Evolutionary conservation across 2,329 filamentous ascomycete genomes (phyloP).

Genomic region (Ascochyta lentis): DNA sequence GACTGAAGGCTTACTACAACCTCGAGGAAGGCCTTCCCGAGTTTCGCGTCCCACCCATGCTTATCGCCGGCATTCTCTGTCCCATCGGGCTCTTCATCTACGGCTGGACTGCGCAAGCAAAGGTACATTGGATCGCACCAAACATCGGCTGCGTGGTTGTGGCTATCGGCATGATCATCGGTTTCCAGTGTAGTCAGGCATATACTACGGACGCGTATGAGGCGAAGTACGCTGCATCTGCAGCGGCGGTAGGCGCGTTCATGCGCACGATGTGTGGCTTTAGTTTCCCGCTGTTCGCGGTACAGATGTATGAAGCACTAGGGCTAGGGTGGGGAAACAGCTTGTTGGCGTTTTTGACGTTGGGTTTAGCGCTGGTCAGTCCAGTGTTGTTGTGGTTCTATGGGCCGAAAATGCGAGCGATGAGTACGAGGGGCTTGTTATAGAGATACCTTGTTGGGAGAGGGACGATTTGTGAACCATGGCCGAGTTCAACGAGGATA

Average conservation of each 20-base stretch:
- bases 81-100: conserved; percentile 57
- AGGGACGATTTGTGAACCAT: neutral
- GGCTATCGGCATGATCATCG: conserved; percentile 56
- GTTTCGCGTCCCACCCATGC: conserved; percentile 60
- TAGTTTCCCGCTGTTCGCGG: conserved; percentile 63
- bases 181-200: conserved; percentile 65
- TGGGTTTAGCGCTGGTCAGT: conserved; percentile 56
- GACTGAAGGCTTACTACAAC: conserved; percentile 30
- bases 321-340: conserved; percentile 67
- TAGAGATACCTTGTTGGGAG: neutral
- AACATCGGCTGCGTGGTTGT: conserved; percentile 60
- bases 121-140: conserved; percentile 63
- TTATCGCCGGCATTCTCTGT: conserved; percentile 61
- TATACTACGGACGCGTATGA: conserved; percentile 70
- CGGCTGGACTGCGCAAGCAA: conserved; percentile 62
- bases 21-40: conserved; percentile 48
- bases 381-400: conserved; percentile 55
- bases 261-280: conserved; percentile 62
- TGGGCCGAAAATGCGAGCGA: conserved; percentile 42
- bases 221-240: conserved; percentile 52
- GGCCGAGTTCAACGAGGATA: neutral
- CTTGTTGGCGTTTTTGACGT: conserved; percentile 59
- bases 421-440: conserved; percentile 27
- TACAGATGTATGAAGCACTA: conserved; percentile 63
- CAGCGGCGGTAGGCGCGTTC: conserved; percentile 67